phyloP scores from a whole-genome alignment of 2,329 filamentous ascomycete species.

The Cladosporium sp. region DNA sequence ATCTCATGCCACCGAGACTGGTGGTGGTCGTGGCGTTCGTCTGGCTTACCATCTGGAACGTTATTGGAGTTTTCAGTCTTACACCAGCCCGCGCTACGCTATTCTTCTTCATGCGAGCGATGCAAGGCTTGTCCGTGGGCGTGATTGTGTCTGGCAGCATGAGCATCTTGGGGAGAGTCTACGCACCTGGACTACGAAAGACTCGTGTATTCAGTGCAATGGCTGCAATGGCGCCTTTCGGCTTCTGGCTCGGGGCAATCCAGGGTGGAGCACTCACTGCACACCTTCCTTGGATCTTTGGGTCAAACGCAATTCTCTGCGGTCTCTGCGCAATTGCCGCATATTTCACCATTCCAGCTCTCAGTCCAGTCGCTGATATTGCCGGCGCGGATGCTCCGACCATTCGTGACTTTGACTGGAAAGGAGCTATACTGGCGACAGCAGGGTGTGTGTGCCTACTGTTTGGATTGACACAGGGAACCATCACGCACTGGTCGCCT shows the following conservation, averaged over 20 bases:
- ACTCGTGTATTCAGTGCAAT: conserved; percentile 40
- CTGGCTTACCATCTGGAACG: conserved; percentile 46
- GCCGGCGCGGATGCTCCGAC: conserved; percentile 26
- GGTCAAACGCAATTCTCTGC: conserved; percentile 44
- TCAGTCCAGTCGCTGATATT: conserved; percentile 36
- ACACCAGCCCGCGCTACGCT: conserved; percentile 37
- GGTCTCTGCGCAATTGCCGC: conserved; percentile 41
- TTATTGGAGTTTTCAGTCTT: conserved; percentile 40
- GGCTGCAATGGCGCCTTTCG: conserved; percentile 39
- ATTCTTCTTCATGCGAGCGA: conserved; percentile 41
- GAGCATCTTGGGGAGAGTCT: conserved; percentile 42
- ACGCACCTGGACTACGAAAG: conserved; percentile 41
- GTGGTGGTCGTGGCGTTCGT: conserved; percentile 46
- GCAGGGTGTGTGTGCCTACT: conserved; percentile 37
- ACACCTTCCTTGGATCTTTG: conserved; percentile 47
- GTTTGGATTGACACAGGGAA: conserved; percentile 40
- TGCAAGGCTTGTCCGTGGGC: conserved; percentile 41
- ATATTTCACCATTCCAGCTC: conserved; percentile 42
- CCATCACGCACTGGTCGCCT: conserved; percentile 37
- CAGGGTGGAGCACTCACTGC: conserved; percentile 45
- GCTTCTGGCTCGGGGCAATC: conserved; percentile 40
- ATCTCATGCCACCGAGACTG: conserved; percentile 43
- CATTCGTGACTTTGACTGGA: conserved; percentile 34
- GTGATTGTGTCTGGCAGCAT: conserved; percentile 40
- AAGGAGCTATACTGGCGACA: conserved; percentile 33